Evolutionary conservation across 2,329 filamentous ascomycete genomes (phyloP), one percentile per base, ranked within the genome.

Genomic region (Lasiodiplodia citricola): DNA sequence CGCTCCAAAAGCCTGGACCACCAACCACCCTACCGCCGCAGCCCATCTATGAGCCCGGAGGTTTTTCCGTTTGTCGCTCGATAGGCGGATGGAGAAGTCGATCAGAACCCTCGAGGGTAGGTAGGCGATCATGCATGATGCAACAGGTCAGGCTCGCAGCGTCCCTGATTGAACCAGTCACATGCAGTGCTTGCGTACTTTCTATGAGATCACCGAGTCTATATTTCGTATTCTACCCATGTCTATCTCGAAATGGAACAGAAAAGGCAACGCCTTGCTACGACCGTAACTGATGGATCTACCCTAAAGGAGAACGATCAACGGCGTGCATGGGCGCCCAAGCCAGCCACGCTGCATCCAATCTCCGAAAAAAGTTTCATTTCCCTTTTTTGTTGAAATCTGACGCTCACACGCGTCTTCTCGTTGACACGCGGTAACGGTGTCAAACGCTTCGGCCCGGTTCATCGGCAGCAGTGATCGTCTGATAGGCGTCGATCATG

Each of bases 281-380:
- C 25, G 7, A 25, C 23, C 7, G 52, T 25, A 21, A 7, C 31
- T 35, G 31, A 35, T 35, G n/a, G 23, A 44, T 60, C 56, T 44
- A 62, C n/a, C 47, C 23, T 50, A 50, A 62, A 31, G 50, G 37
- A 60, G 35, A 58, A 21, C 16, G 58, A 62, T 62, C 58, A 10
- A 31, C 58, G 41, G 16, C 58, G 38, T 60, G 56, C 56, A 35
- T 35, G 31, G 31, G 31, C 31, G 31, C 31, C 31, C 31, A 35
- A 35, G 31, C 31, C 31, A 35, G 31, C 31, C 31, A 35, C 31
- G 31, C 31, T 41, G 58, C 21, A n/a, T 62, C 41, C 47, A 44
- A 50, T 62, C 25, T 50, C 58, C 58, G 38, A 14, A 28, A 57
- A 16, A 62, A 23, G 13, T 23, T 37, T 4, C 37, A 38, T 57